phyloP scores from a whole-genome alignment of 495 filamentous ascomycete genomes.

The Aeminium ludgeri region DNA sequence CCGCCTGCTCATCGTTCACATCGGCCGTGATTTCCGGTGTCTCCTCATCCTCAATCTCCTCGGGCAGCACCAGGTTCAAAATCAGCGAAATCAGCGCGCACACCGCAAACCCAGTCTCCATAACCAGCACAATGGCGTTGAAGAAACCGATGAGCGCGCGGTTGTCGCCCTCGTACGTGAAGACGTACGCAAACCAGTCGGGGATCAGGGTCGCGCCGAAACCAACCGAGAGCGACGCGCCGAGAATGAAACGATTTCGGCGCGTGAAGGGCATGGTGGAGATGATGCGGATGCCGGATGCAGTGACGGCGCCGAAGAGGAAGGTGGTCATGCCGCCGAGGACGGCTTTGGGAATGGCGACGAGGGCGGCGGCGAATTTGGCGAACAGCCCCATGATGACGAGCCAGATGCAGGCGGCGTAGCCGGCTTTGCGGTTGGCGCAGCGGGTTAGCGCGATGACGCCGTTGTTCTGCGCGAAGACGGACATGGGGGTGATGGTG shows the following conservation, averaged over 20 bases:
- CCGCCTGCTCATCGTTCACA: constrained; percentile 14
- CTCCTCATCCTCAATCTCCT: constrained; percentile 51
- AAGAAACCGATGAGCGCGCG: constrained; percentile 57
- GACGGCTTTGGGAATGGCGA: constrained; percentile 64
- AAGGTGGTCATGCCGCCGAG: constrained; percentile 91
- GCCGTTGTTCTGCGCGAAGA: constrained; percentile 78
- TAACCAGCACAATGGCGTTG: constrained; percentile 63
- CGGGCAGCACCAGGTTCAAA: constrained; percentile 55
- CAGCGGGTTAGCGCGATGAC: constrained; percentile 82
- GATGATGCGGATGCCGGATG: constrained; percentile 78
- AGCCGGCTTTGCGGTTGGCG: constrained; percentile 76
- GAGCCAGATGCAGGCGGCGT: constrained; percentile 60
- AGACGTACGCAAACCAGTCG: constrained; percentile 42
- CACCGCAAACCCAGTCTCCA: constrained; percentile 65
- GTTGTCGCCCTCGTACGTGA: constrained; percentile 56
- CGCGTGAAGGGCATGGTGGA: constrained; percentile 61
- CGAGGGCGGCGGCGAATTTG: constrained; percentile 79
- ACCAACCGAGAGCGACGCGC: constrained; percentile 57
- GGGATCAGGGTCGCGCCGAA: constrained; percentile 72
- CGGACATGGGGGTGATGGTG: constrained; percentile 72
- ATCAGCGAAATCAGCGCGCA: constrained; percentile 54
- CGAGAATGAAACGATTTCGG: constrained; percentile 77
- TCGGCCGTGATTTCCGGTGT: constrained; percentile 21
- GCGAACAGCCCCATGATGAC: constrained; percentile 80
- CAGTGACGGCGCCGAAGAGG: constrained; percentile 67